Evolutionary conservation across 345 rosid genomes (phyloP).

Genomic region (Fremontodendron californicum): DNA sequence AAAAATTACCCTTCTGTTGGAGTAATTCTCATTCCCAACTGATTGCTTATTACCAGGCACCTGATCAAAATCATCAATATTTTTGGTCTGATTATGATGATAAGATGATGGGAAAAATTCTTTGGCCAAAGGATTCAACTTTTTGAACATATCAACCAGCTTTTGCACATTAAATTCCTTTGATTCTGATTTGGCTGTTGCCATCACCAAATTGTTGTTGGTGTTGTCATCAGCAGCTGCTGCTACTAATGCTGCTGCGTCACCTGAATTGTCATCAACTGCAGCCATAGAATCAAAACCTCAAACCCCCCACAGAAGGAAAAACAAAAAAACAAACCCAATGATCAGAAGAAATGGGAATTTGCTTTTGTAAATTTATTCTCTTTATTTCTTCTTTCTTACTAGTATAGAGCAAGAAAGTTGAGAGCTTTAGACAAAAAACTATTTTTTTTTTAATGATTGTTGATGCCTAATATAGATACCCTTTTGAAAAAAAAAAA

Average conservation of each 20-base stretch:
- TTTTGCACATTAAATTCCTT: slow-evolving; percentile 59
- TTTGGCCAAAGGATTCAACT: slow-evolving; percentile 80
- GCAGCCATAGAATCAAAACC: slow-evolving; percentile 56
- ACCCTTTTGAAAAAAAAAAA: slow-evolving; percentile 15
- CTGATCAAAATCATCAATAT: slow-evolving; percentile 28
- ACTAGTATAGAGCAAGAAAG: slow-evolving; percentile 3
- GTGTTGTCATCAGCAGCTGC: slow-evolving; percentile 20
- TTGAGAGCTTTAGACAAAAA: not conserved
- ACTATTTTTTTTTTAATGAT: not conserved
- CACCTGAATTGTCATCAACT: slow-evolving; percentile 53
- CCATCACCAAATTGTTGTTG: slow-evolving; percentile 7
- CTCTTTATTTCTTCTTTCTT: not conserved
- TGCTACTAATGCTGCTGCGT: slow-evolving; percentile 32
- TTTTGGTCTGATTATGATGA: slow-evolving; percentile 23
- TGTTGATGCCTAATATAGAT: not conserved
- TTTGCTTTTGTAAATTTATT: not conserved
- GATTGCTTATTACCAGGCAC: slow-evolving; percentile 24
- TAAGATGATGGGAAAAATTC: slow-evolving; percentile 73
- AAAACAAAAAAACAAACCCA: not conserved
- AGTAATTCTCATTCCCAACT: slow-evolving; percentile 20
- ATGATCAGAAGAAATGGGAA: not conserved
- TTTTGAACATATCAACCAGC: slow-evolving; percentile 78
- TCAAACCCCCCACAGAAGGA: slow-evolving; percentile 4
- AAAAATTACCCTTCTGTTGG: slow-evolving; percentile 37
- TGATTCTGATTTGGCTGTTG: slow-evolving; percentile 34